Percentiles rank a stretch among this genome's conserved stretches.
These are phyloP conservation scores for Triadica sebifera DNA, from an alignment of 345 rosid genomes.

Conservation along the genomic window DNA sequence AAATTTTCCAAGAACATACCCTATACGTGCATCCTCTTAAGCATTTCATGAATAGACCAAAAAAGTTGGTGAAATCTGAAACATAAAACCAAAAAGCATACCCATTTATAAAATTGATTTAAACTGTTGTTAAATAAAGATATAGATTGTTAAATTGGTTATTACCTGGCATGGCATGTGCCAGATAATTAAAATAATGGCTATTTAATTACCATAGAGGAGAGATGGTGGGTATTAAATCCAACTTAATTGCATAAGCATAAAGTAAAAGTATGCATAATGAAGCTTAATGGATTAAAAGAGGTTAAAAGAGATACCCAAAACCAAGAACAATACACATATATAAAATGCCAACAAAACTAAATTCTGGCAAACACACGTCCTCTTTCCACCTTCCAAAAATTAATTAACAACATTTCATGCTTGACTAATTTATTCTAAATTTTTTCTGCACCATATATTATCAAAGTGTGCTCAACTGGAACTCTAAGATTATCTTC, in stretches of 20 bases:
- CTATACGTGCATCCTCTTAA: constrained; percentile 2
- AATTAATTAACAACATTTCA: constrained; percentile 9
- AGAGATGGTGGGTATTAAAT: constrained; percentile 17
- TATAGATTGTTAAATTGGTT: not conserved
- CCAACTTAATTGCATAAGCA: not conserved
- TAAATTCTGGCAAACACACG: constrained; percentile 30
- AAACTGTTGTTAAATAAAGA: not conserved
- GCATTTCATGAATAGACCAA: constrained; percentile 5
- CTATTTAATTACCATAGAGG: not conserved
- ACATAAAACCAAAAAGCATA: constrained; percentile 1
- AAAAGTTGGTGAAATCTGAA: constrained; percentile 20
- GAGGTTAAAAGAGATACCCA: constrained; percentile 19
- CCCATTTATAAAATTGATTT: no score
- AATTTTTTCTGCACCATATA: no score
- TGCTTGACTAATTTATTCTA: no score
- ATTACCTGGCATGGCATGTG: constrained; percentile 19
- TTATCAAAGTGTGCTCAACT: no score
- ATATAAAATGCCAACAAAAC: constrained; percentile 7
- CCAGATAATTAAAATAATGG: constrained; percentile 2
- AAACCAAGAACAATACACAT: not conserved
- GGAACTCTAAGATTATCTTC: no score
- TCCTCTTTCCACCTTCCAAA: constrained; percentile 30
- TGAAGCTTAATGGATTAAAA: not conserved
- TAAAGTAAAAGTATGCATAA: not conserved
- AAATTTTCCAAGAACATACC: not conserved